phyloP scores from a whole-genome alignment of 2,329 filamentous ascomycete species.

The Grosmannia huntii region DNA sequence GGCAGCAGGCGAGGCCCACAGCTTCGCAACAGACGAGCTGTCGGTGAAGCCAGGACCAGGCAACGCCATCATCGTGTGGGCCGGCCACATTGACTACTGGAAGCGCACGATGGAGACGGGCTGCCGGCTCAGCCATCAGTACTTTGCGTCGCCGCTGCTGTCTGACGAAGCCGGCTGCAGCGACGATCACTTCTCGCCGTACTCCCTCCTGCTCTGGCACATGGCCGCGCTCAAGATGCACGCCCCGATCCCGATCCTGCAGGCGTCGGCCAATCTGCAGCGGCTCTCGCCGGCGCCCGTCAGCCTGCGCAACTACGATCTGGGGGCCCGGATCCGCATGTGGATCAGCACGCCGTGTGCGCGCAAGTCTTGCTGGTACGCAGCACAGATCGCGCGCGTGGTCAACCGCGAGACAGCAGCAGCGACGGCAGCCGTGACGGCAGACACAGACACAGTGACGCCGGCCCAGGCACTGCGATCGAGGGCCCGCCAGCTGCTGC shows the following conservation, averaged over 20 bases:
- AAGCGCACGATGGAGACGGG: not conserved
- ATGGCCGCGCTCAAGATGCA: slow-evolving; percentile 4
- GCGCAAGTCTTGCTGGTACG: slow-evolving; percentile 1
- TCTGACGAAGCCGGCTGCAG: not conserved
- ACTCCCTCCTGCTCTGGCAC: slow-evolving; percentile 1
- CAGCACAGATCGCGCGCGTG: slow-evolving; percentile 2
- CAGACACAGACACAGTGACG: not conserved
- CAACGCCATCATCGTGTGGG: not conserved
- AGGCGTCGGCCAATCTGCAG: not conserved
- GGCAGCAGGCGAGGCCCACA: slow-evolving; percentile 3
- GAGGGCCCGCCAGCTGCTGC: not conserved
- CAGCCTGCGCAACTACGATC: not conserved
- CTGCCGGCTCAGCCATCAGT: not conserved
- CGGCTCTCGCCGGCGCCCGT: not conserved
- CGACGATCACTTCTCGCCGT: not conserved
- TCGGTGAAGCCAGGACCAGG: slow-evolving; percentile 1
- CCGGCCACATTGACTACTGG: slow-evolving; percentile 1
- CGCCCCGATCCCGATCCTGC: slow-evolving; percentile 1
- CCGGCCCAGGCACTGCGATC: not conserved
- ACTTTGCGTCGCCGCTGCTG: not conserved
- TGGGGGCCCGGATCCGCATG: not conserved
- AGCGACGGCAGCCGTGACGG: not conserved
- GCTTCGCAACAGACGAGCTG: slow-evolving; percentile 3
- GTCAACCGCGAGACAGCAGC: not conserved
- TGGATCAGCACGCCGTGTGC: not conserved